Conservation (phyloP, 2,329 filamentous ascomycete genomes). For the Trichoderma semiorbis region DNA sequence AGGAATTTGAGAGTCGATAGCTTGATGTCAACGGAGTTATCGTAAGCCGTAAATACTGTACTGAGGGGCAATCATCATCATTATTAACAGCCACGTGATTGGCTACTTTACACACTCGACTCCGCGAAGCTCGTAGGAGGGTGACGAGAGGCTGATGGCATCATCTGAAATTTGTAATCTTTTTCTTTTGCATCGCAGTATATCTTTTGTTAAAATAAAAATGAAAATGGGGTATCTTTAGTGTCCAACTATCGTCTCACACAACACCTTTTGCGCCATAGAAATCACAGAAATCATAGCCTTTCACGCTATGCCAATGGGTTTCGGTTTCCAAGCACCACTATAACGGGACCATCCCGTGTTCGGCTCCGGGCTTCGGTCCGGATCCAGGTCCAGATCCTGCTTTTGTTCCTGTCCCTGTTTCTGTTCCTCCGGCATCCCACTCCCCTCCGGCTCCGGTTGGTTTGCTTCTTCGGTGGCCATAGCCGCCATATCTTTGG, state of each 20-base stretch:
- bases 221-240: constrained; percentile 4
- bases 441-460: constrained; percentile 13
- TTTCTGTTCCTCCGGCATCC: neutral
- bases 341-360: constrained; percentile 48
- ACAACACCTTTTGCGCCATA: neutral
- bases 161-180: neutral
- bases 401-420: neutral
- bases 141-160: constrained; percentile 17
- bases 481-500: constrained; percentile 36
- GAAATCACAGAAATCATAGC: neutral
- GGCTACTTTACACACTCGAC: neutral
- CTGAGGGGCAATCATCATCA: neutral
- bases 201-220: neutral
- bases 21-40: neutral
- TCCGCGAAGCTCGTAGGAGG: neutral
- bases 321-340: constrained; percentile 54
- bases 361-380: constrained; percentile 20
- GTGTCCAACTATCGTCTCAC: neutral
- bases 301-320: constrained; percentile 53
- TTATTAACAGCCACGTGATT: constrained; percentile 18
- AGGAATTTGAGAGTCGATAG: neutral
- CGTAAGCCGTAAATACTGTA: neutral
- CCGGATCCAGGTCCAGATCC: neutral
- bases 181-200: neutral
- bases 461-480: constrained; percentile 19